Evolutionary conservation across 129 eudicot genomes (phyloP).

Genomic region (Saposhnikovia divaricata): DNA sequence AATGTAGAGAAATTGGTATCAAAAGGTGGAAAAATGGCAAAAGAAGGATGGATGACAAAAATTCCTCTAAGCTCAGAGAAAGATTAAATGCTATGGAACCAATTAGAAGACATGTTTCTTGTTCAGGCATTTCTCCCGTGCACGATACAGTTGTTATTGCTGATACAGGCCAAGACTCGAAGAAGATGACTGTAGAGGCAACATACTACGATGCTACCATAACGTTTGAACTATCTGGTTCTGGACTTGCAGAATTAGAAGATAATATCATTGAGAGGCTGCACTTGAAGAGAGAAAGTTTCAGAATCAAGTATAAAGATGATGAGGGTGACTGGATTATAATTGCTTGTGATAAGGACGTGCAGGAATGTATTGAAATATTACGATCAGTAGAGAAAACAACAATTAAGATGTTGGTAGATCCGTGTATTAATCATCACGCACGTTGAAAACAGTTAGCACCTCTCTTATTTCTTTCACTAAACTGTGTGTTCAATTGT

Average conservation of each 20-base stretch:
- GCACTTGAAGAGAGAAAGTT: background rate
- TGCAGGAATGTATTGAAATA: background rate
- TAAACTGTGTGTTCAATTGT: no score
- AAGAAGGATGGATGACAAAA: background rate
- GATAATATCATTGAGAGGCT: background rate
- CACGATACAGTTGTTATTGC: background rate
- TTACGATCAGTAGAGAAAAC: no score
- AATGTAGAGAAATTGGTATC: no score
- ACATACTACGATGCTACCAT: slow-evolving; percentile 21
- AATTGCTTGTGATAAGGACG: slow-evolving; percentile 12
- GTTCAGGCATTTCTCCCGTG: no score
- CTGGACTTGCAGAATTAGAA: slow-evolving; percentile 26
- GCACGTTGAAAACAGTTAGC: no score
- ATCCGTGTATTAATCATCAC: no score
- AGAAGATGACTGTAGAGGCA: background rate
- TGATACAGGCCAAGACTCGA: background rate
- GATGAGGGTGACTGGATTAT: background rate
- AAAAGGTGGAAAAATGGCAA: no score
- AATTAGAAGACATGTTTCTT: background rate
- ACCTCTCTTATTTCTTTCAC: no score
- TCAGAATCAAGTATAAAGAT: background rate
- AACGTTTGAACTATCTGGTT: slow-evolving; percentile 47
- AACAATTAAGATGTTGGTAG: no score
- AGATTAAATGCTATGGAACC: background rate
- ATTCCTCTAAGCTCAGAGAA: background rate